Evolutionary conservation across 2,329 filamentous ascomycete genomes (phyloP).

Genomic region (Beauveria sp.): DNA sequence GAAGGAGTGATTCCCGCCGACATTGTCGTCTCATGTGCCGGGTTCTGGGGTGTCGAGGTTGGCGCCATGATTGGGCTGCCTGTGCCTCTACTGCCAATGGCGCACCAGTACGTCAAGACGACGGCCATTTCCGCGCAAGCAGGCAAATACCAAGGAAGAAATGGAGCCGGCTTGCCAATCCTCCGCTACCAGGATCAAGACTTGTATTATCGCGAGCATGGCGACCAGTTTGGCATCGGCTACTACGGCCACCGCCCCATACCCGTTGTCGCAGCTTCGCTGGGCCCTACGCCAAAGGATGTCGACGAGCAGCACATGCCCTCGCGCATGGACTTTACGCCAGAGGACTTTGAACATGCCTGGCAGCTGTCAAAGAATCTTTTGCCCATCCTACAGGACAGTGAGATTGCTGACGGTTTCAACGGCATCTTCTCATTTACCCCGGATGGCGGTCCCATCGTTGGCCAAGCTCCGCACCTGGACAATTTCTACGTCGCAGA

Average conservation of each 20-base stretch:
- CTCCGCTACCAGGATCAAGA: slow-evolving; percentile 56
- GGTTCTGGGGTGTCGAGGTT: slow-evolving; percentile 59
- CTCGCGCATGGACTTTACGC: slow-evolving; percentile 52
- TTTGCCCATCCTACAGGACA: slow-evolving; percentile 42
- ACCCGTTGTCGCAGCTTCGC: slow-evolving; percentile 46
- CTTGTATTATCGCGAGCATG: slow-evolving; percentile 58
- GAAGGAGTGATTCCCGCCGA: slow-evolving; percentile 46
- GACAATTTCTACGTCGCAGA: slow-evolving; percentile 58
- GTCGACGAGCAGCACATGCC: slow-evolving; percentile 56
- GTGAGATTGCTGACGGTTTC: slow-evolving; percentile 50
- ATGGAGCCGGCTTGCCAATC: slow-evolving; percentile 49
- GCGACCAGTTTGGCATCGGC: slow-evolving; percentile 54
- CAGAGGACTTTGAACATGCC: slow-evolving; percentile 51
- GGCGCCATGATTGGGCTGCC: slow-evolving; percentile 52
- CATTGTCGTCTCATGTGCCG: slow-evolving; percentile 54
- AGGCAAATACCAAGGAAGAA: slow-evolving; percentile 28
- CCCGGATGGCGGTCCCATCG: slow-evolving; percentile 52
- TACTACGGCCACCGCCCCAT: slow-evolving; percentile 57
- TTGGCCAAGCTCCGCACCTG: slow-evolving; percentile 49
- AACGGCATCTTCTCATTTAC: slow-evolving; percentile 62
- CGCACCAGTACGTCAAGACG: slow-evolving; percentile 58
- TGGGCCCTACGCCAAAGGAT: slow-evolving; percentile 44
- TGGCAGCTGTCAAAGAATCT: slow-evolving; percentile 50
- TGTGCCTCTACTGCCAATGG: slow-evolving; percentile 52
- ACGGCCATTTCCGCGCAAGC: slow-evolving; percentile 38